Evolutionary conservation across 2,329 filamentous ascomycete species (phyloP).

Genomic region (Aspergillus clavatus): DNA sequence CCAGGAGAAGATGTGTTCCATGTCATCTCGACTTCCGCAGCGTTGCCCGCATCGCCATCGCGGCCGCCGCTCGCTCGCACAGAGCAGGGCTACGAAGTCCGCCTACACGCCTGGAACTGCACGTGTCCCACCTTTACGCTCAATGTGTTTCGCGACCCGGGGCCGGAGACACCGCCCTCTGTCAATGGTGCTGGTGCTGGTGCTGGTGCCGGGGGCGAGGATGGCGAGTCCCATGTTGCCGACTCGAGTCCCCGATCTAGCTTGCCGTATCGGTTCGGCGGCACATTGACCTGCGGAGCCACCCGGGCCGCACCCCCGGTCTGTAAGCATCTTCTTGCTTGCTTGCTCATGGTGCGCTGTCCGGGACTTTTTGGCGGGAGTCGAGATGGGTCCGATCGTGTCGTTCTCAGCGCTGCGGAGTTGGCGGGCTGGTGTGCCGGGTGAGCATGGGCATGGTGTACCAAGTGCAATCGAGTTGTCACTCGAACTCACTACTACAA

Average conservation of each 20-base stretch:
- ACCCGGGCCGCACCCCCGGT: slow-evolving; percentile 33
- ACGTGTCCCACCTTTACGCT: slow-evolving; percentile 81
- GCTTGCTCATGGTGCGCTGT: slow-evolving; percentile 67
- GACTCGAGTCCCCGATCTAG: not conserved
- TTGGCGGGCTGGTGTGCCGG: slow-evolving; percentile 64
- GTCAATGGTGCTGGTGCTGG: no score
- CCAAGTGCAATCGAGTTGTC: no score
- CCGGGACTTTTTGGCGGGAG: slow-evolving; percentile 51
- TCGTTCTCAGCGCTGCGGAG: slow-evolving; percentile 57
- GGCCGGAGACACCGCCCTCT: slow-evolving; percentile 13
- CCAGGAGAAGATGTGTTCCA: slow-evolving; percentile 49
- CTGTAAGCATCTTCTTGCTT: slow-evolving; percentile 90
- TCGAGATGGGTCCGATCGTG: slow-evolving; percentile 46
- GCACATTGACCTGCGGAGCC: slow-evolving; percentile 24
- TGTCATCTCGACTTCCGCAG: slow-evolving; percentile 56
- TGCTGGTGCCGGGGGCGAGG: slow-evolving; percentile 12
- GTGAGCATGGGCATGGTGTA: slow-evolving; percentile 19
- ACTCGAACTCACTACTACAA: no score
- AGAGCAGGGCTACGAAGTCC: slow-evolving; percentile 61
- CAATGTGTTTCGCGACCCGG: slow-evolving; percentile 55
- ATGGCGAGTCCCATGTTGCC: slow-evolving; percentile 1
- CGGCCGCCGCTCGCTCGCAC: slow-evolving; percentile 20
- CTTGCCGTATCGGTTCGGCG: slow-evolving; percentile 34
- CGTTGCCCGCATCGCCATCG: slow-evolving; percentile 22
- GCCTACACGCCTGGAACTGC: slow-evolving; percentile 76